phyloP scores from a whole-genome alignment of 2,329 filamentous ascomycete genomes.

The Aureobasidium lini region DNA sequence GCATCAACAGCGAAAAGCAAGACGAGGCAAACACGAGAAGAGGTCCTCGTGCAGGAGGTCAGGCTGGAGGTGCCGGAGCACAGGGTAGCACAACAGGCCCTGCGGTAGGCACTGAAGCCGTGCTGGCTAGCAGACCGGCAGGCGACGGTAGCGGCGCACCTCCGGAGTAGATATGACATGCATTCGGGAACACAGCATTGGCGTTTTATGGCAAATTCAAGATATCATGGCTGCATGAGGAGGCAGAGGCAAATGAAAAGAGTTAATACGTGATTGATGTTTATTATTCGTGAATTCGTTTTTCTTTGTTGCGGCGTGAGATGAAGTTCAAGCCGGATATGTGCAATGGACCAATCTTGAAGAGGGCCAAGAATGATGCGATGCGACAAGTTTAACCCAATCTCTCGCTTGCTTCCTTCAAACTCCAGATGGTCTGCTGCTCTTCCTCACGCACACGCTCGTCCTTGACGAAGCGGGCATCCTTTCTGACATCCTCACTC shows the following conservation, averaged over 20 bases:
- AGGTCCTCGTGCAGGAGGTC: slow-evolving; percentile 45
- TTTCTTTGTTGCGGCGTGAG: neutral
- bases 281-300: slow-evolving; percentile 9
- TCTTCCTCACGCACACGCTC: slow-evolving; percentile 61
- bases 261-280: neutral
- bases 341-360: neutral
- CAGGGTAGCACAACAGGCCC: slow-evolving; percentile 13
- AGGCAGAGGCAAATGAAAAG: slow-evolving; percentile 11
- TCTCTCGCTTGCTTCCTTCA: slow-evolving; percentile 65
- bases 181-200: slow-evolving; percentile 19
- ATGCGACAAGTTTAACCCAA: slow-evolving; percentile 51
- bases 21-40: slow-evolving; percentile 98
- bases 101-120: slow-evolving; percentile 26
- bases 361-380: neutral
- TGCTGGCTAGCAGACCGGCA: slow-evolving; percentile 28
- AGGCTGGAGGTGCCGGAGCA: slow-evolving; percentile 19
- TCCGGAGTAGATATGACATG: slow-evolving; percentile 15
- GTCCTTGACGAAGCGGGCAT: slow-evolving; percentile 86
- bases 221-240: slow-evolving; percentile 13
- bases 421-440: slow-evolving; percentile 64
- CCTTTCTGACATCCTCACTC: slow-evolving; percentile 79
- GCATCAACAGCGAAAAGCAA: slow-evolving; percentile 98
- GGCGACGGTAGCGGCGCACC: slow-evolving; percentile 23
- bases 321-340: neutral
- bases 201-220: slow-evolving; percentile 9